Evolutionary conservation across 257 asterid species (phyloP), one percentile per base, ranked within the genome.

Genomic region (Ballota nigra): DNA sequence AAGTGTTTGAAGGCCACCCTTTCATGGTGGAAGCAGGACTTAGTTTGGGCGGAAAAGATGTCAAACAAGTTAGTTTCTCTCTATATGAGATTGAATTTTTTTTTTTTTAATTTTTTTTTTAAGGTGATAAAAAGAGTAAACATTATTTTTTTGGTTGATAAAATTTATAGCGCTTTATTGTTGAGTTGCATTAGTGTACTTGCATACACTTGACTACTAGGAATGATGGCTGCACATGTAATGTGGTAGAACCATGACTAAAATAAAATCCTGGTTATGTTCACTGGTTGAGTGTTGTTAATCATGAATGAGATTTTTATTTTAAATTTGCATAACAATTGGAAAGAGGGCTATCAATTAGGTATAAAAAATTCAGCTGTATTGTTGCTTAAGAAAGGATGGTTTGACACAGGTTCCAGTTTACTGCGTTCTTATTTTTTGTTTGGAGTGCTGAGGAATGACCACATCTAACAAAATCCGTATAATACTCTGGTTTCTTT

Each of bases 1-100:
- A 92, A 80, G 97, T 92, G 80, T 92, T 92, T 68, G 97, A 92
- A 81, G 97, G 97, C 77, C 97, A 92, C 74, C 97, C 97, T 41
- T 92, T 92, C 79, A 78, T 92, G 36, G 97, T 92, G 75, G 97
- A 92, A 86, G 93, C 97, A 70, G 97, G 97, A 68, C 90, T 92
- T 66, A 92, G 97, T 83, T 70, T 92, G 76, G 96, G 97, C 43
- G 97, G 97, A 69, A 92, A 89, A 81, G 93, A 92, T 75, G 97
- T 92, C 70, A 92, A 92, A 78, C 96, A 87, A 40, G 97, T 92
- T 79, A 87, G 92, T 79, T n/a, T 61, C 41, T 18, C 73, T 29
- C 59, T 58, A 18, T 16, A 9, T 47, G 47, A 18, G 13, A 3
- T 7, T 26, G 15, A 52, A 19, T 5, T 6, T 20, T 22, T 55